phyloP scores from a whole-genome alignment of 768 basidiomycete genomes.

The Mycena amicta region DNA sequence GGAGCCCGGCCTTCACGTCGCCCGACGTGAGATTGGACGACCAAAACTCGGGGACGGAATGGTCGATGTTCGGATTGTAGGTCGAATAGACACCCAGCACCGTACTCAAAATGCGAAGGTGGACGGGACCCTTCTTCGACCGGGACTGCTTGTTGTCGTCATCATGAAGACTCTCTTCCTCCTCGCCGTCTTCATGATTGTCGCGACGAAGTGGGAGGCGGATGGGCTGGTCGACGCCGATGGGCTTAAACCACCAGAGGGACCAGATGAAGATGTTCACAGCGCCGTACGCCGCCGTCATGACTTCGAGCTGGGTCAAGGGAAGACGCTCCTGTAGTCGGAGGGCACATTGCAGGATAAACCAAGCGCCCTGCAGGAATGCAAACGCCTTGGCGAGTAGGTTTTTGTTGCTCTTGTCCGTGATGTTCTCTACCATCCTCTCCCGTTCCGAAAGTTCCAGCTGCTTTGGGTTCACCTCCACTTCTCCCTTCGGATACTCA shows the following conservation, averaged over 20 bases:
- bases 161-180: neutral
- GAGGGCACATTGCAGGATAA: neutral
- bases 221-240: neutral
- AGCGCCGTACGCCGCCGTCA: neutral
- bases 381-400: conserved; percentile 1
- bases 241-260: neutral
- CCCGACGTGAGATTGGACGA: neutral
- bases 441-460: neutral
- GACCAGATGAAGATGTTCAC: neutral
- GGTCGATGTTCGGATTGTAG: neutral
- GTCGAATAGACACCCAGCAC: neutral
- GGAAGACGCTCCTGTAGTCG: neutral
- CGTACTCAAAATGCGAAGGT: neutral
- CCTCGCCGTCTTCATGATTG: neutral
- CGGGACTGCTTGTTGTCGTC: neutral
- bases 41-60: neutral
- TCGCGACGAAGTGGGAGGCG: neutral
- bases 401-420: conserved; percentile 1
- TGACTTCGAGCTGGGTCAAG: neutral
- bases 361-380: neutral
- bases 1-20: neutral
- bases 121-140: neutral
- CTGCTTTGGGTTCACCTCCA: neutral
- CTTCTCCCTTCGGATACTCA: neutral
- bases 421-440: neutral